Percentiles rank a stretch among this genome's conserved stretches.
phyloP scores from a whole-genome alignment of 1,284 basidiomycete genomes.

The Tilletia walkeri region DNA sequence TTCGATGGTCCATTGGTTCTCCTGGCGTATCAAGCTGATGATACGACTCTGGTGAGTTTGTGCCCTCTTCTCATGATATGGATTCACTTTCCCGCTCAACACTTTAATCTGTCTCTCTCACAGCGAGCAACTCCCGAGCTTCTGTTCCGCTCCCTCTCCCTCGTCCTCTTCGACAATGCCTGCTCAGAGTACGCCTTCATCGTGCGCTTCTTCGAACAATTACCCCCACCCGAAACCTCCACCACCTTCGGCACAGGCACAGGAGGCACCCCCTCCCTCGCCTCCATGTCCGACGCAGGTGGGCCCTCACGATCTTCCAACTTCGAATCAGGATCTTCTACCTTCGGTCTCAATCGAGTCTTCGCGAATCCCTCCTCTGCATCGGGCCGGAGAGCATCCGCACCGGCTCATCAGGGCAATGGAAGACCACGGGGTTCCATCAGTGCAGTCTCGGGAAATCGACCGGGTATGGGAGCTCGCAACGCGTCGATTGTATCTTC shows the following conservation, averaged over 20 bases:
- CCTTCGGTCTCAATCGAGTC: not conserved
- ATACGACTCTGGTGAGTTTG: slow-evolving; percentile 24
- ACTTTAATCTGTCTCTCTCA: not conserved
- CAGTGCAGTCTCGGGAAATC: not conserved
- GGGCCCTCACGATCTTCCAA: not conserved
- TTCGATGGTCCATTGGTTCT: slow-evolving; percentile 36
- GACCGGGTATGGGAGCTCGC: not conserved
- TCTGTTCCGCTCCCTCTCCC: slow-evolving; percentile 44
- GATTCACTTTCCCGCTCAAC: no score
- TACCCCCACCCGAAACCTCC: slow-evolving; percentile 17
- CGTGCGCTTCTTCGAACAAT: slow-evolving; percentile 46
- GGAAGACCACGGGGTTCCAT: slow-evolving; percentile 21
- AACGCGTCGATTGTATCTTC: not conserved
- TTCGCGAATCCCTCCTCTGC: not conserved
- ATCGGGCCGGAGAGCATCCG: slow-evolving; percentile 16
- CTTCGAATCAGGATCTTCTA: not conserved
- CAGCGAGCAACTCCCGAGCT: slow-evolving; percentile 41
- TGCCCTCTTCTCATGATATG: not conserved
- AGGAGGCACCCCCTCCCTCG: not conserved
- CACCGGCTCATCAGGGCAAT: slow-evolving; percentile 22
- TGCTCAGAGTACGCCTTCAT: slow-evolving; percentile 52
- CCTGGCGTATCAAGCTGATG: slow-evolving; percentile 51
- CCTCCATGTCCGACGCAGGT: slow-evolving; percentile 13
- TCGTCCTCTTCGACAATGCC: slow-evolving; percentile 50
- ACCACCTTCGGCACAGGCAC: not conserved